Conservation (phyloP, 192 early-diverging fungal genomes). For the Coemansia sp. region DNA sequence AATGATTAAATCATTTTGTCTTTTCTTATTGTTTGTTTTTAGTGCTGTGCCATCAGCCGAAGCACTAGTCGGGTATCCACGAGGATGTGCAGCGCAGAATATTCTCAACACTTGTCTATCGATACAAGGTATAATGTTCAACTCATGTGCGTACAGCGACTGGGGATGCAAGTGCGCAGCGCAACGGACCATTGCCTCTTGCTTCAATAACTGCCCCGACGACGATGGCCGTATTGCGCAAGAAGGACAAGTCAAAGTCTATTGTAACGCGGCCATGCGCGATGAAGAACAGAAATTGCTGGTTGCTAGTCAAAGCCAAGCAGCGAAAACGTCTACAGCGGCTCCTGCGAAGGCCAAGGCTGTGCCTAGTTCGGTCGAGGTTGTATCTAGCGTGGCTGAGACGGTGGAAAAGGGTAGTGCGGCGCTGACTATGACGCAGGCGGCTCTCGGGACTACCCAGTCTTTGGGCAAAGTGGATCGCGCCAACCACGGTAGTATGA, state of each 20-base stretch:
- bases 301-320: not conserved
- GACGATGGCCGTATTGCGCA: slow-evolving; percentile 25
- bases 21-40: not conserved
- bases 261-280: slow-evolving; percentile 40
- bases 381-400: not conserved
- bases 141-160: slow-evolving; percentile 50
- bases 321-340: not conserved
- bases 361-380: not conserved
- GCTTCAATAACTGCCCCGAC: slow-evolving; percentile 52
- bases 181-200: slow-evolving; percentile 41
- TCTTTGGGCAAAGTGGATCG: not conserved
- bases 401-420: not conserved
- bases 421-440: not conserved
- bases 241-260: slow-evolving; percentile 48
- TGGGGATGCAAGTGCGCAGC: slow-evolving; percentile 56
- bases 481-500: not conserved
- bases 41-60: not conserved
- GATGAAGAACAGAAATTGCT: slow-evolving; percentile 17
- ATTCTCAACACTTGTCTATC: slow-evolving; percentile 43
- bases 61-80: slow-evolving; percentile 2
- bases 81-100: slow-evolving; percentile 42
- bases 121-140: slow-evolving; percentile 28
- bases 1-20: not conserved
- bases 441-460: not conserved
- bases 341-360: not conserved